Percentiles rank a stretch among this genome's conserved stretches.
Evolutionary conservation across 768 basidiomycete species (phyloP).

Genomic region (Xerocomus potaroensis): DNA sequence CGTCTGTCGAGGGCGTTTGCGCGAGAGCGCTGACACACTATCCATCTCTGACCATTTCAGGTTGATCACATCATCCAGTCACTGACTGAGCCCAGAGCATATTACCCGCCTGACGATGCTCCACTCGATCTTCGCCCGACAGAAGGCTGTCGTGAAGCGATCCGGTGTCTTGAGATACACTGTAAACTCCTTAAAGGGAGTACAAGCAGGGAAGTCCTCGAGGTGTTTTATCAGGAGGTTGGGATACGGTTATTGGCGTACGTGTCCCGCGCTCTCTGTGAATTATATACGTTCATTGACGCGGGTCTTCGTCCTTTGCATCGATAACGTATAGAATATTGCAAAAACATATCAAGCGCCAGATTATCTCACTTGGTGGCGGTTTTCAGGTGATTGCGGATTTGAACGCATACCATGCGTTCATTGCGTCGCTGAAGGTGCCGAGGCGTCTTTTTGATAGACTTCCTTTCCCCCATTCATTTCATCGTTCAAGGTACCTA

Average conservation of each 20-base stretch:
- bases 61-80: slow-evolving; percentile 91
- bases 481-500: slow-evolving; percentile 47
- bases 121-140: slow-evolving; percentile 83
- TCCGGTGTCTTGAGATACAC: slow-evolving; percentile 84
- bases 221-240: slow-evolving; percentile 98
- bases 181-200: slow-evolving; percentile 89
- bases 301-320: no score
- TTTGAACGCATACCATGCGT: slow-evolving; percentile 87
- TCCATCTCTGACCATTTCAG: slow-evolving; percentile 34
- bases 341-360: slow-evolving; percentile 94
- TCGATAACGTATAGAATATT: slow-evolving; percentile 56
- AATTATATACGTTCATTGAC: background rate
- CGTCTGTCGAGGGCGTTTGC: background rate
- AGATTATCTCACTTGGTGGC: slow-evolving; percentile 91
- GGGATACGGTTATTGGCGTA: slow-evolving; percentile 84
- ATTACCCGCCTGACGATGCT: slow-evolving; percentile 81
- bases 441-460: background rate
- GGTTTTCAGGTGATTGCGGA: slow-evolving; percentile 97
- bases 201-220: slow-evolving; percentile 92
- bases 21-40: background rate
- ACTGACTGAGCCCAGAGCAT: slow-evolving; percentile 79
- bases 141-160: slow-evolving; percentile 82
- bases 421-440: slow-evolving; percentile 84
- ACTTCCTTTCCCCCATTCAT: background rate
- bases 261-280: slow-evolving; percentile 23